Evolutionary conservation across 1,284 basidiomycete species (phyloP).

Genomic region (Heterobasidion annosum): DNA sequence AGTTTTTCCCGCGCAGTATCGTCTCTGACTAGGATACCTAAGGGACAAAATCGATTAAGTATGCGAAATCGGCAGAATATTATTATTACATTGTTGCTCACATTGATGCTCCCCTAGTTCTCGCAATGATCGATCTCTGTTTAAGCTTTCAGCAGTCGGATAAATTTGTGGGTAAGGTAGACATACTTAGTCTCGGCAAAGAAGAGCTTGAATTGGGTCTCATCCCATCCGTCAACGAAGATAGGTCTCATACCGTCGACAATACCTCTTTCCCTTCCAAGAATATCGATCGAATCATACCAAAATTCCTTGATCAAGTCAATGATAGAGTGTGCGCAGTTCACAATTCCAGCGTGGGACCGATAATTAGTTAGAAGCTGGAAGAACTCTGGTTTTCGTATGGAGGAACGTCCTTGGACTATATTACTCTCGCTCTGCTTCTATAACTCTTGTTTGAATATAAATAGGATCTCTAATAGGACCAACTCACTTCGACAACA

Average conservation of each 20-base stretch:
- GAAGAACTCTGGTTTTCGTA: conserved; percentile 34
- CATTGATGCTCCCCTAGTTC: conserved; percentile 68
- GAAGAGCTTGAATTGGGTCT: conserved; percentile 45
- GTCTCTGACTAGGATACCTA: conserved; percentile 54
- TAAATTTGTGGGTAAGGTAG: background rate
- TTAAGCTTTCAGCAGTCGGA: background rate
- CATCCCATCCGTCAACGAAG: conserved; percentile 46
- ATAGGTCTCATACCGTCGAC: conserved; percentile 50
- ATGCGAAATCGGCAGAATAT: conserved; percentile 25
- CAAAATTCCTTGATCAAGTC: conserved; percentile 53
- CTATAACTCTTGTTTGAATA: too few relatives aligned
- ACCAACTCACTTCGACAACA: conserved; percentile 38
- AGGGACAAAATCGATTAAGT: conserved; percentile 14
- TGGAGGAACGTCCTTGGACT: too few relatives aligned
- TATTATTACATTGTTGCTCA: conserved; percentile 26
- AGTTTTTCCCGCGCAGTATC: conserved; percentile 41
- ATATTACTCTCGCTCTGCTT: too few relatives aligned
- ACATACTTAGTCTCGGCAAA: conserved; percentile 37
- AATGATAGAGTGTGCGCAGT: conserved; percentile 56
- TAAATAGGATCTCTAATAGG: background rate
- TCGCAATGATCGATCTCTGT: conserved; percentile 35
- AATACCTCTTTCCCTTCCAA: conserved; percentile 49
- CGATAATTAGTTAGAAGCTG: conserved; percentile 61
- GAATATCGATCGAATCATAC: conserved; percentile 55
- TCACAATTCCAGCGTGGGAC: conserved; percentile 59